phyloP scores from a whole-genome alignment of 2,329 filamentous ascomycete genomes.

The Taxawa tesnikishii region DNA sequence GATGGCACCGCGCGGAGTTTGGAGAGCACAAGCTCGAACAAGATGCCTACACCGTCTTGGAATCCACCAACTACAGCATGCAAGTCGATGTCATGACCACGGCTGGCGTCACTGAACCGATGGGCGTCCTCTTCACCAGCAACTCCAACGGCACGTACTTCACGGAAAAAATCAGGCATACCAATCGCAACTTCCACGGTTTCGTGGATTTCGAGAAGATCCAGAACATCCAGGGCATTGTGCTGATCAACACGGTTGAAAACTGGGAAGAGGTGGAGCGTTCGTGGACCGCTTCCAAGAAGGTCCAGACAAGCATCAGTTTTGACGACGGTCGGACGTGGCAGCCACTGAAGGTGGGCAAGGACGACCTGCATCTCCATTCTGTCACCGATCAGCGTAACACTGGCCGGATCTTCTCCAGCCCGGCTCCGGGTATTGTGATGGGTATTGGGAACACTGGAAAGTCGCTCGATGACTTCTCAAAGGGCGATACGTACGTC shows the following conservation, averaged over 20 bases:
- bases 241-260: conserved; percentile 77
- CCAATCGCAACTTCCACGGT: conserved; percentile 66
- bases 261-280: conserved; percentile 68
- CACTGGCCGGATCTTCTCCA: conserved; percentile 79
- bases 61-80: conserved; percentile 96
- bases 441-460: conserved; percentile 93
- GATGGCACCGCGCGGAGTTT: conserved; percentile 89
- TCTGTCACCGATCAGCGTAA: conserved; percentile 80
- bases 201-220: conserved; percentile 95
- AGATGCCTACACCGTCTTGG: conserved; percentile 79
- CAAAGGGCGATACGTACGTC: conserved; percentile 68
- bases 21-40: conserved; percentile 74
- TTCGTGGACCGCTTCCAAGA: conserved; percentile 40
- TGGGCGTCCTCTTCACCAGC: conserved; percentile 86
- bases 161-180: conserved; percentile 80
- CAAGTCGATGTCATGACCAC: conserved; percentile 84
- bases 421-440: conserved; percentile 79
- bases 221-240: conserved; percentile 79
- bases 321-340: conserved; percentile 93
- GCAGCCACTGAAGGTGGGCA: conserved; percentile 52
- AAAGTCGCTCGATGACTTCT: conserved; percentile 55
- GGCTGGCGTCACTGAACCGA: conserved; percentile 31
- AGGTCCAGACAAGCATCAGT: conserved; percentile 69
- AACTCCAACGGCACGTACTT: conserved; percentile 98
- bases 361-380: conserved; percentile 65